Evolutionary conservation across 331 rosid genomes (phyloP).

Genomic region (Ulmus americana): DNA sequence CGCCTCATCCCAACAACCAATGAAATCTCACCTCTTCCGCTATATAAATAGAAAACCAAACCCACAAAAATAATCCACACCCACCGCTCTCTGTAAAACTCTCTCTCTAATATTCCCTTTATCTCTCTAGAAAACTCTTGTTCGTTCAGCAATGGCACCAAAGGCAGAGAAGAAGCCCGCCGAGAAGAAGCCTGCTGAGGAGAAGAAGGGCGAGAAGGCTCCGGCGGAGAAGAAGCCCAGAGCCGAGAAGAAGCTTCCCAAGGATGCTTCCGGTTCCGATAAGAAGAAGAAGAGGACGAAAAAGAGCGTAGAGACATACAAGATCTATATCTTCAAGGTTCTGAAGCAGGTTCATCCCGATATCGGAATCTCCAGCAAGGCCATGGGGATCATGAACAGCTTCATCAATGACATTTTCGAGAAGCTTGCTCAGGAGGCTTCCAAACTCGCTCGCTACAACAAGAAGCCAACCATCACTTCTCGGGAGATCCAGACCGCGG

Average conservation of each 20-base stretch:
- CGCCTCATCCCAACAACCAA: background rate
- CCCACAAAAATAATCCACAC: background rate
- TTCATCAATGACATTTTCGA: slow-evolving; percentile 48
- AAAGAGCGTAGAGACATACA: slow-evolving; percentile 52
- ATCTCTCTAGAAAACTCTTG: background rate
- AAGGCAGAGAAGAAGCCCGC: slow-evolving; percentile 47
- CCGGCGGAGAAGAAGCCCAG: slow-evolving; percentile 55
- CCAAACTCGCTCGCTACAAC: slow-evolving; percentile 41
- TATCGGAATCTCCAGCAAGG: slow-evolving; percentile 47
- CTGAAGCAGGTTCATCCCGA: slow-evolving; percentile 56
- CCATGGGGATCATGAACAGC: slow-evolving; percentile 60
- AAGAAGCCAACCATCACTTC: slow-evolving; percentile 40
- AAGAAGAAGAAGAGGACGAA: slow-evolving; percentile 46
- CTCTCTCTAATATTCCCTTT: background rate
- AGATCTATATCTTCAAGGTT: slow-evolving; percentile 52
- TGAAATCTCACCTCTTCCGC: slow-evolving; percentile 6
- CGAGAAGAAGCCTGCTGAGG: slow-evolving; percentile 23
- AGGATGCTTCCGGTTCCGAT: slow-evolving; percentile 25
- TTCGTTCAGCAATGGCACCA: slow-evolving; percentile 27
- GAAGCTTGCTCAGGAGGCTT: slow-evolving; percentile 45
- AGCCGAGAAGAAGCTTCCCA: slow-evolving; percentile 50
- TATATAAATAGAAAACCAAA: slow-evolving; percentile 6
- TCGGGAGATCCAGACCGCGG: slow-evolving; percentile 52
- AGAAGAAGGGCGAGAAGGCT: slow-evolving; percentile 30
- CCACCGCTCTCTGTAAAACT: background rate